A percentile compares a stretch with the other conserved stretches of the same genome.
Evolutionary conservation across 805 yeast genomes (phyloP).

Genomic region (Yamadazyma tumulicola): DNA sequence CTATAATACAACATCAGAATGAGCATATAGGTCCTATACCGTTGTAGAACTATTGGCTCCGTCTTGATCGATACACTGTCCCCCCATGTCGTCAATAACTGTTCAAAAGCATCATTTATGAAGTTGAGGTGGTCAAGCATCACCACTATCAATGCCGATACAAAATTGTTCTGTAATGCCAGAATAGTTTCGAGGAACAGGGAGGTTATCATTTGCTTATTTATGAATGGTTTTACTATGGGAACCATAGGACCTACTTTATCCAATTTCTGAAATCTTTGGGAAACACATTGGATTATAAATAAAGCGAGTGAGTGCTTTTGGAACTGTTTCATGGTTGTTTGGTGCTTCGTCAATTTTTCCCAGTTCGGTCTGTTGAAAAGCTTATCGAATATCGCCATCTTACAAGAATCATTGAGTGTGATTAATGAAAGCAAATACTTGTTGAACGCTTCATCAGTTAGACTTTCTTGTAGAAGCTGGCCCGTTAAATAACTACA

Average conservation of each 20-base stretch:
- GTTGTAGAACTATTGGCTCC: conserved; percentile 44
- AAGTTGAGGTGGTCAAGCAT: conserved; percentile 2
- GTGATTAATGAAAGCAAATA: conserved; percentile 21
- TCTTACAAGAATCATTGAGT: conserved; percentile 15
- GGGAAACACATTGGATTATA: conserved; percentile 12
- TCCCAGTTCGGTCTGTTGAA: conserved; percentile 20
- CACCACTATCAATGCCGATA: conserved; percentile 16
- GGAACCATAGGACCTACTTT: conserved; percentile 3
- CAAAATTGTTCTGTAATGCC: conserved; percentile 9
- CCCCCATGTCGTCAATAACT: conserved; percentile 15
- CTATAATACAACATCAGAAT: conserved; percentile 29
- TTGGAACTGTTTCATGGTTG: conserved; percentile 24
- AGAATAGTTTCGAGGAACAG: conserved; percentile 18
- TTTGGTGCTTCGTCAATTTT: conserved; percentile 12
- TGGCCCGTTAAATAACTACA: conserved; percentile 6
- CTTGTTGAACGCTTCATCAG: conserved; percentile 3
- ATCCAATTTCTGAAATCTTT: conserved; percentile 3
- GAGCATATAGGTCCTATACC: conserved; percentile 45
- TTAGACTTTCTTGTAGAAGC: neutral
- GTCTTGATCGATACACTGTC: conserved; percentile 31
- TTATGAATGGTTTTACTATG: conserved; percentile 14
- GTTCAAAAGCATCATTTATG: conserved; percentile 4
- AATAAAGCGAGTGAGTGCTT: conserved; percentile 18
- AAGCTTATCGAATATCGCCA: conserved; percentile 19
- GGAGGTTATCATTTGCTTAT: conserved; percentile 17